Evolutionary conservation across 805 yeast genomes (phyloP).

Genomic region (Wickerhamomyces alni): DNA sequence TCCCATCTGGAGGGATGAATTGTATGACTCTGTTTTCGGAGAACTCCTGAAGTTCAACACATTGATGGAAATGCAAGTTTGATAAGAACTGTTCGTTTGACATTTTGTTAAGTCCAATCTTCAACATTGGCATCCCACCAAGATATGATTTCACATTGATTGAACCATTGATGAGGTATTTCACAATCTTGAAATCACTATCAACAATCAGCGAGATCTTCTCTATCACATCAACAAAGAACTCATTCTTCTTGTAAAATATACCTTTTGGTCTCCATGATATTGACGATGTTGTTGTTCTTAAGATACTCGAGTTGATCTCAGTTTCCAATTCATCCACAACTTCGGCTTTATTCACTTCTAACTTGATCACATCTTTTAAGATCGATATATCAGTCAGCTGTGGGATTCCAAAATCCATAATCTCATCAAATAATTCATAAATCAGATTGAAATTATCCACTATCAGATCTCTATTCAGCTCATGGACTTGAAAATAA

Average conservation of each 20-base stretch:
- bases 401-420: constrained; percentile 87
- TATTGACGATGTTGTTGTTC: constrained; percentile 71
- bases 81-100: constrained; percentile 33
- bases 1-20: constrained; percentile 90
- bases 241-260: constrained; percentile 80
- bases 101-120: constrained; percentile 67
- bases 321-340: constrained; percentile 15
- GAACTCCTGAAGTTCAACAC: constrained; percentile 68
- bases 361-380: constrained; percentile 69
- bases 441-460: constrained; percentile 73
- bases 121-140: constrained; percentile 85
- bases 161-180: constrained; percentile 66
- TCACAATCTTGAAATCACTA: constrained; percentile 43
- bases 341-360: constrained; percentile 32
- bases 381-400: constrained; percentile 73
- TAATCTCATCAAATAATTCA: constrained; percentile 83
- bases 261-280: constrained; percentile 95
- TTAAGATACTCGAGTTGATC: constrained; percentile 64
- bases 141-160: constrained; percentile 69
- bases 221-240: constrained; percentile 83
- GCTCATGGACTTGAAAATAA: constrained; percentile 33
- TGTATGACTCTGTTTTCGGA: constrained; percentile 45
- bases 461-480: constrained; percentile 53
- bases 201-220: constrained; percentile 63
- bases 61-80: constrained; percentile 81